These are phyloP conservation scores for Nyssa sinensis DNA, from an alignment of 148 eudicot genomes.

Conservation along the genomic window DNA sequence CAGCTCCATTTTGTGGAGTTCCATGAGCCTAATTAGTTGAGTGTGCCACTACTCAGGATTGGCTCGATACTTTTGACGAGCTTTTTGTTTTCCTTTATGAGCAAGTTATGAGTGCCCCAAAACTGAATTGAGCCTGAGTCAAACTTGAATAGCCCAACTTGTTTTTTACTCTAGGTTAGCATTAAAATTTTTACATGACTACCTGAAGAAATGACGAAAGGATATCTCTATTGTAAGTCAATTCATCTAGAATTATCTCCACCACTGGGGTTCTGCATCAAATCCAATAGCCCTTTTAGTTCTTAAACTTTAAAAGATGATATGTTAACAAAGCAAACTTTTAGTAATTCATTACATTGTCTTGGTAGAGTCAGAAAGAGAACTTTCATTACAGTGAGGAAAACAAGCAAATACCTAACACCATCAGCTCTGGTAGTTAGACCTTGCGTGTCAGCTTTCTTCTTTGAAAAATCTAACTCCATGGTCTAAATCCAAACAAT, in stretches of 20 bases:
- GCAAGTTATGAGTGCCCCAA: too few species aligned
- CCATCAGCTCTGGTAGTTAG: conserved; percentile 78
- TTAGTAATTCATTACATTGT: not conserved
- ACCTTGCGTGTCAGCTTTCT: conserved; percentile 60
- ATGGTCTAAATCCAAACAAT: conserved; percentile 46
- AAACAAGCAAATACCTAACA: conserved; percentile 48
- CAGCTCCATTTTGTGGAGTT: too few species aligned
- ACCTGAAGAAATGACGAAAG: conserved; percentile 78
- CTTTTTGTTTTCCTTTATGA: too few species aligned
- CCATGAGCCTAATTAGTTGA: too few species aligned
- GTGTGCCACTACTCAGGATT: too few species aligned
- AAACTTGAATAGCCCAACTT: too few species aligned
- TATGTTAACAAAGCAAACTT: not conserved
- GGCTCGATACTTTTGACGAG: too few species aligned
- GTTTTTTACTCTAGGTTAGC: too few species aligned
- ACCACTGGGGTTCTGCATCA: conserved; percentile 61
- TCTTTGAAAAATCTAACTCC: conserved; percentile 71
- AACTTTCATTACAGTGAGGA: not conserved
- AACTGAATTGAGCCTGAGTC: too few species aligned
- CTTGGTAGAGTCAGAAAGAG: not conserved
- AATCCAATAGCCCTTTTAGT: conserved; percentile 4
- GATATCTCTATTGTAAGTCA: conserved; percentile 55
- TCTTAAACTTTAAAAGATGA: not conserved
- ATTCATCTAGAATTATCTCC: conserved; percentile 80
- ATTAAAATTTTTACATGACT: not conserved